Base-by-base conservation (phyloP, 371 early-diverging fungal genomes). In the Capillidium heterosporum region DNA sequence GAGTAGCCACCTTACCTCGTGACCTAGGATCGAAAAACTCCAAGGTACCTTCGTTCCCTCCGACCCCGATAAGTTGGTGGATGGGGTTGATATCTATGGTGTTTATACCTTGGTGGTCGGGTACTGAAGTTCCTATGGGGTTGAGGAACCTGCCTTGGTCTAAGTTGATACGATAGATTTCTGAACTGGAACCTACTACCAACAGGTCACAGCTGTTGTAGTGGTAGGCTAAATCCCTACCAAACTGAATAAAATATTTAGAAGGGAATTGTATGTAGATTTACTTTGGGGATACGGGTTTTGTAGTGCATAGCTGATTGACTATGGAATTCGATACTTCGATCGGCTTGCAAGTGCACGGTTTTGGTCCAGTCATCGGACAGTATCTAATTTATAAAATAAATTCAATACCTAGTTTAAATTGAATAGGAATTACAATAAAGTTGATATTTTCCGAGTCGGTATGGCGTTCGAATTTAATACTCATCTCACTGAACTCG, bases 361-460 rank as follows among this genome's bases (percentile, higher is more conserved):
- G 83, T 71, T 67, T 98, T 99, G 31, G 91, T 92, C 94, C 95
- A 97, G 72, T 99, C 98, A 60, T 97, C 94, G 1, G 89, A 87
- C 39, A 99, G 68, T 17, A 94, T 74, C 80, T 82, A 69, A 32
- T 59, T 21, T 19, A 60, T 15, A 44, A 44, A 27, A 39, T 23
- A 49, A n/a, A 10, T 21, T 32, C 5, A 46, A 10, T 21, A 29
- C 55, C 21, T 26, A 11, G 11, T 49, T 27, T 31, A 19, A 42
- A 35, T n/a, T 40, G 56, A 48, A 24, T 23, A 17, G 24, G 3
- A 42, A 56, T 57, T 71, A 78, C 84, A 67, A 74, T 75, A 67
- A 95, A 93, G 54, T 84, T 78, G 24, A 97, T 77, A 62, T 91
- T 91, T 65, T 99, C 99, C 8, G 81, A 67, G 59, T 96, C 91